A percentile compares a stretch with the other conserved stretches of the same genome.
These are phyloP conservation scores for Wickerhamomyces strasburgensis DNA, from an alignment of 805 yeast genomes.

Conservation along the genomic window DNA sequence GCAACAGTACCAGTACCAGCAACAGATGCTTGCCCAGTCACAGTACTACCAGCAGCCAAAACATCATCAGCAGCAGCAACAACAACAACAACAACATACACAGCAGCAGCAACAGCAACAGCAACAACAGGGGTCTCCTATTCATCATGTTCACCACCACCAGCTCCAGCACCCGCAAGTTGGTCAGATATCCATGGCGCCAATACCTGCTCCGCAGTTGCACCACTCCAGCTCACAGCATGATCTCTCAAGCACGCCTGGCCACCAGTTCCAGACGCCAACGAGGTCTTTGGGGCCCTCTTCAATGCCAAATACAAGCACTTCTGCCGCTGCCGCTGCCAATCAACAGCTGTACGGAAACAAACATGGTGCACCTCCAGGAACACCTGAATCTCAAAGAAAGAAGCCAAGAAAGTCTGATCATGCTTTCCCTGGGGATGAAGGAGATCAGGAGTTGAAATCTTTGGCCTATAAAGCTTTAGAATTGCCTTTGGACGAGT, in stretches of 20 bases:
- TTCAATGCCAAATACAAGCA: slow-evolving; percentile 5
- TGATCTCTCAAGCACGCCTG: slow-evolving; percentile 1
- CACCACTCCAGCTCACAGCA: neutral
- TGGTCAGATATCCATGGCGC: slow-evolving; percentile 3
- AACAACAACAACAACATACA: slow-evolving; percentile 2
- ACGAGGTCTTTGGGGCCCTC: slow-evolving; percentile 17
- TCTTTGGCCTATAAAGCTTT: slow-evolving; percentile 29
- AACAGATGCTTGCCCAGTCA: slow-evolving; percentile 4
- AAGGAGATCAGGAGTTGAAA: slow-evolving; percentile 34
- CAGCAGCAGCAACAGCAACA: slow-evolving; percentile 7
- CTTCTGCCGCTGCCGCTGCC: slow-evolving; percentile 5
- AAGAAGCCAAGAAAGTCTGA: slow-evolving; percentile 25
- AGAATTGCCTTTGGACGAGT: slow-evolving; percentile 34
- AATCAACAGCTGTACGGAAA: slow-evolving; percentile 4
- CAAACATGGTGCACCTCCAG: slow-evolving; percentile 7
- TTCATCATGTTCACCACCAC: too few relatives aligned
- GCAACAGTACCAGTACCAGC: slow-evolving; percentile 18
- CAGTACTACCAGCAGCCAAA: slow-evolving; percentile 8
- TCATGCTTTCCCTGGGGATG: slow-evolving; percentile 25
- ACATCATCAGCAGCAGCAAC: slow-evolving; percentile 8
- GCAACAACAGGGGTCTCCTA: slow-evolving; percentile 7
- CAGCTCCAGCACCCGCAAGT: slow-evolving; percentile 14
- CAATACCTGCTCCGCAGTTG: slow-evolving; percentile 5
- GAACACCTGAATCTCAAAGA: slow-evolving; percentile 21
- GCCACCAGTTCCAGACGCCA: slow-evolving; percentile 22